Evolutionary conservation across 2,329 filamentous ascomycete species (phyloP).

Genomic region (Colletotrichum paranaense): DNA sequence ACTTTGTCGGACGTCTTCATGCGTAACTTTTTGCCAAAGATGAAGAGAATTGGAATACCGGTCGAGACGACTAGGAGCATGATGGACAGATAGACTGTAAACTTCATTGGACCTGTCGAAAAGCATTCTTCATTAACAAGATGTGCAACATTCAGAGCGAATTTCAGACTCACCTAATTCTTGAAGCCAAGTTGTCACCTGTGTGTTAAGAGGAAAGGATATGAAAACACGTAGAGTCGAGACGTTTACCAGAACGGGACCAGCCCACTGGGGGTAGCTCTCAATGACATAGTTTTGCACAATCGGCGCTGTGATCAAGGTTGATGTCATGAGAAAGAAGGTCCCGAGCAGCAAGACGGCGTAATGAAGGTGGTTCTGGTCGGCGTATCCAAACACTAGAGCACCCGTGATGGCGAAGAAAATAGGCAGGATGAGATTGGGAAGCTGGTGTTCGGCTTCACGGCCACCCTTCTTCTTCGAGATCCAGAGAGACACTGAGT

Average conservation of each 20-base stretch:
- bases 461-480: neutral
- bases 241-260: neutral
- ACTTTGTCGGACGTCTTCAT: neutral
- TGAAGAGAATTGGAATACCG: neutral
- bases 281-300: slow-evolving; percentile 46
- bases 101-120: neutral
- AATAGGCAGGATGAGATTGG: neutral
- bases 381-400: neutral
- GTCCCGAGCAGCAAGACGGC: neutral
- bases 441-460: neutral
- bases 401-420: neutral
- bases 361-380: neutral
- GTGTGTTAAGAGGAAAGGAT: neutral
- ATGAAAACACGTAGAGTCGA: neutral
- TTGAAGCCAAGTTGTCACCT: neutral
- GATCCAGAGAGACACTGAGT: neutral
- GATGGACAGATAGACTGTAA: neutral
- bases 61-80: neutral
- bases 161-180: neutral
- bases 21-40: neutral
- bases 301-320: slow-evolving; percentile 40
- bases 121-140: neutral
- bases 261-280: slow-evolving; percentile 41
- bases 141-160: neutral
- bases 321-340: slow-evolving; percentile 41